phyloP scores from a whole-genome alignment of 129 eudicot species.

The Solidago caesia region DNA sequence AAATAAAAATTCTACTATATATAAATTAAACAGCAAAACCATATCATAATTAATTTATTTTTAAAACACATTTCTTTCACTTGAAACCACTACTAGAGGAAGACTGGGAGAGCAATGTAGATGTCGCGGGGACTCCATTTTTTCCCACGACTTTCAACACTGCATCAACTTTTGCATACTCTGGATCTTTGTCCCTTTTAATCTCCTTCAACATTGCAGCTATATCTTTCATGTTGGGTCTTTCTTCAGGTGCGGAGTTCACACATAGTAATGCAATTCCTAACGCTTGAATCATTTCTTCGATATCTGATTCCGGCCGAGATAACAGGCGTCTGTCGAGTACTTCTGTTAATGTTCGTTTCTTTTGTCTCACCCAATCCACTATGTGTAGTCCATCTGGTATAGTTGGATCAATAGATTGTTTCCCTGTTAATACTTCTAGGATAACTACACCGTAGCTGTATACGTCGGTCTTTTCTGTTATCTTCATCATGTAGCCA shows the following conservation, averaged over 20 bases:
- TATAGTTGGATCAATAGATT: slow-evolving; percentile 48
- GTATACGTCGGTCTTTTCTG: slow-evolving; percentile 60
- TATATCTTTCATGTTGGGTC: slow-evolving; percentile 65
- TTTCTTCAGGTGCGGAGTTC: slow-evolving; percentile 46
- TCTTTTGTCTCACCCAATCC: slow-evolving; percentile 39
- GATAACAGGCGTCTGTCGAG: slow-evolving; percentile 44
- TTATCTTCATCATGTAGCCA: slow-evolving; percentile 50
- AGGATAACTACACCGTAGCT: slow-evolving; percentile 58
- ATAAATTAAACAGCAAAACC: no score
- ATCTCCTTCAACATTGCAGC: slow-evolving; percentile 49
- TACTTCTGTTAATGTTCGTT: slow-evolving; percentile 28
- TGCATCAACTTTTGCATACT: slow-evolving; percentile 50
- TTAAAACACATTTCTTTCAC: slow-evolving; percentile 1
- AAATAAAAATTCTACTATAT: no score
- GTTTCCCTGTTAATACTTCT: slow-evolving; percentile 56
- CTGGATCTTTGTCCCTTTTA: slow-evolving; percentile 52
- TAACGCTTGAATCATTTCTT: slow-evolving; percentile 60
- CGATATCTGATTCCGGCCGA: slow-evolving; percentile 43
- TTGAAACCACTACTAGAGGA: slow-evolving; percentile 31
- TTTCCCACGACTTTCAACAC: slow-evolving; percentile 34
- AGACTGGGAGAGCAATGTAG: not conserved
- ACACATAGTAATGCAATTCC: slow-evolving; percentile 59
- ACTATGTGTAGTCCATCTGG: slow-evolving; percentile 57
- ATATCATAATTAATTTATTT: not conserved
- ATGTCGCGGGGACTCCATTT: slow-evolving; percentile 33